These are phyloP conservation scores for Cenchrus americanus DNA, from an alignment of 176 grass and related monocot genomes.

Conservation along the genomic window DNA sequence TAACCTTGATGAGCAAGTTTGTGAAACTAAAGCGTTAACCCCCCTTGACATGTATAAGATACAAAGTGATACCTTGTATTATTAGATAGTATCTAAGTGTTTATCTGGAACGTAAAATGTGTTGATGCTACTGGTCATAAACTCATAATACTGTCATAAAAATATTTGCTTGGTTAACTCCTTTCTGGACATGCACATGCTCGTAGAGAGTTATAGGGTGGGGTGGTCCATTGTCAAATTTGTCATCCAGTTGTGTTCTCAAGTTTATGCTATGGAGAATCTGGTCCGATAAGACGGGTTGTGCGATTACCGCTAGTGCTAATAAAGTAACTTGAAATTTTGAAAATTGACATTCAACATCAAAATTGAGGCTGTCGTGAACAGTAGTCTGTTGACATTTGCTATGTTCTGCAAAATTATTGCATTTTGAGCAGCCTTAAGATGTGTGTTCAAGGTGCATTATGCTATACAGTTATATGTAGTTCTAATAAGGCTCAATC, in stretches of 20 bases:
- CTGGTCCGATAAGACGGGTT: background rate
- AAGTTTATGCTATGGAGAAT: background rate
- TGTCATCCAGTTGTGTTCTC: background rate
- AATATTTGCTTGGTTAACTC: background rate
- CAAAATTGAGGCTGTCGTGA: background rate
- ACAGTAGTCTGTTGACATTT: background rate
- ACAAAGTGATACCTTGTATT: background rate
- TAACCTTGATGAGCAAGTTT: background rate
- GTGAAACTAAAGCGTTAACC: background rate
- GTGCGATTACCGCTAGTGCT: background rate
- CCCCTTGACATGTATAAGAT: background rate
- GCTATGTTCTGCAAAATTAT: background rate
- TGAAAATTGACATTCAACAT: background rate
- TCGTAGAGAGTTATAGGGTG: background rate
- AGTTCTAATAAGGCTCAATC: background rate
- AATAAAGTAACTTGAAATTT: background rate
- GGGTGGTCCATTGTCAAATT: background rate
- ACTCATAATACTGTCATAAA: slow-evolving; percentile 7
- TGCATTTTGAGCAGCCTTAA: background rate
- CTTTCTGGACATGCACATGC: background rate
- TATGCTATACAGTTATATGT: background rate
- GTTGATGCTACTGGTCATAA: background rate
- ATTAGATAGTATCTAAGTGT: background rate
- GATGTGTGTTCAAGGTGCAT: background rate
- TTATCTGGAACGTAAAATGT: background rate